Evolutionary conservation across 148 eudicot species (phyloP).

Genomic region (Polygonum aviculare): DNA sequence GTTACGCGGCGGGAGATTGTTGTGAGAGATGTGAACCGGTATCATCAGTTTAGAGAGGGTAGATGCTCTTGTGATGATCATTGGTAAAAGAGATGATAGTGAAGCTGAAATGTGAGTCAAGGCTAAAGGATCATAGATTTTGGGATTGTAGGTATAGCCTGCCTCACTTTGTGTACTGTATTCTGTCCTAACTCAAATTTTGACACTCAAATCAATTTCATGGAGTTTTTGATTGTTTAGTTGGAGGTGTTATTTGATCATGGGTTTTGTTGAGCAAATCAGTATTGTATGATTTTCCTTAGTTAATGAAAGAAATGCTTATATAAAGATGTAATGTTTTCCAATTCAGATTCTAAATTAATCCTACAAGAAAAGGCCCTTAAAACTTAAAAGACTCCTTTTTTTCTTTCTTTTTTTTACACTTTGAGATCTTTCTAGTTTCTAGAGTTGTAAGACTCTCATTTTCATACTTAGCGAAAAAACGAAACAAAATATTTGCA

Average conservation of each 20-base stretch:
- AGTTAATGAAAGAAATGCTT: too few species aligned
- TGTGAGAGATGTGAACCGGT: slow-evolving; percentile 35
- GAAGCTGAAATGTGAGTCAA: background rate
- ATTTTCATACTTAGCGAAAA: too few species aligned
- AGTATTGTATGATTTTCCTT: too few species aligned
- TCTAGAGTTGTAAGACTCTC: too few species aligned
- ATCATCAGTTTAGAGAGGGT: slow-evolving; percentile 61
- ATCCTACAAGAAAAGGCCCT: too few species aligned
- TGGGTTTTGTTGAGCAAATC: background rate
- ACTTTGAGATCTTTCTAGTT: too few species aligned
- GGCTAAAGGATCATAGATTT: background rate
- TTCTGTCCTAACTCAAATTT: background rate
- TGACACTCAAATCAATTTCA: background rate
- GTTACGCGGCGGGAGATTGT: slow-evolving; percentile 27
- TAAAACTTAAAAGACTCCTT: too few species aligned
- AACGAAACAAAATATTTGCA: too few species aligned
- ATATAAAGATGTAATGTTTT: too few species aligned
- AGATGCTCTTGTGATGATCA: slow-evolving; percentile 55
- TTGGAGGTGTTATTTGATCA: background rate
- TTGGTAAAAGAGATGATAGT: slow-evolving; percentile 31
- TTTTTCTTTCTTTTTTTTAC: too few species aligned
- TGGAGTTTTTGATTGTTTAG: background rate
- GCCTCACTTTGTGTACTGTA: background rate
- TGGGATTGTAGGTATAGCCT: background rate
- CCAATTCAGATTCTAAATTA: too few species aligned